Conservation (phyloP, 2,329 filamentous ascomycete genomes). For the Venturia asperata region DNA sequence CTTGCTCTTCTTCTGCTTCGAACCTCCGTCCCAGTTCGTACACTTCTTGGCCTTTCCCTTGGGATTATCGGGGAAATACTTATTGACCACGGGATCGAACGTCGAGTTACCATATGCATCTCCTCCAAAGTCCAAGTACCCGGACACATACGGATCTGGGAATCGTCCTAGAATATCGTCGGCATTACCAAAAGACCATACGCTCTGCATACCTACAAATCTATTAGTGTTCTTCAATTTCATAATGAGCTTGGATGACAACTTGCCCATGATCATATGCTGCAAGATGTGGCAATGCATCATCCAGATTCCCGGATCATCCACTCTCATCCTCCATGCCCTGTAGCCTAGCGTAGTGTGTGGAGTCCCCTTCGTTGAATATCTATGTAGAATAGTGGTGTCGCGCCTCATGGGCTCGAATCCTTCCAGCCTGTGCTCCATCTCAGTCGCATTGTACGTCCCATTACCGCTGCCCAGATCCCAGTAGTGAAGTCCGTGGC, state of each 20-base stretch:
- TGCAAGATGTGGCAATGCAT: slow-evolving; percentile 54
- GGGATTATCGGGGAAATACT: slow-evolving; percentile 12
- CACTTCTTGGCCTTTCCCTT: background rate
- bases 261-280: slow-evolving; percentile 50
- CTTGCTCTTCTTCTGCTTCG: background rate
- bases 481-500: slow-evolving; percentile 48
- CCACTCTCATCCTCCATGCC: slow-evolving; percentile 52
- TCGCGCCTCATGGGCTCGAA: slow-evolving; percentile 39
- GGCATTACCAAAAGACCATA: slow-evolving; percentile 41
- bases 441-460: slow-evolving; percentile 44
- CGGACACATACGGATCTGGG: slow-evolving; percentile 30
- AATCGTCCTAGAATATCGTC: slow-evolving; percentile 33
- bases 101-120: slow-evolving; percentile 34
- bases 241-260: background rate
- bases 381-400: slow-evolving; percentile 51
- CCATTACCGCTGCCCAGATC: slow-evolving; percentile 50
- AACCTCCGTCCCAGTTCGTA: background rate
- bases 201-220: slow-evolving; percentile 37
- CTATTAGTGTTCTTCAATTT: background rate
- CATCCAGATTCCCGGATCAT: slow-evolving; percentile 52
- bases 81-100: slow-evolving; percentile 21
- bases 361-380: slow-evolving; percentile 36
- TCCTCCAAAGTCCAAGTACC: slow-evolving; percentile 41
- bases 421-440: slow-evolving; percentile 38
- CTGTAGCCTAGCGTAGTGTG: slow-evolving; percentile 49